These are phyloP conservation scores for Thalassiosira livingstoniorum DNA, from an alignment of 352 stramenopile species.

Conservation along the genomic window DNA sequence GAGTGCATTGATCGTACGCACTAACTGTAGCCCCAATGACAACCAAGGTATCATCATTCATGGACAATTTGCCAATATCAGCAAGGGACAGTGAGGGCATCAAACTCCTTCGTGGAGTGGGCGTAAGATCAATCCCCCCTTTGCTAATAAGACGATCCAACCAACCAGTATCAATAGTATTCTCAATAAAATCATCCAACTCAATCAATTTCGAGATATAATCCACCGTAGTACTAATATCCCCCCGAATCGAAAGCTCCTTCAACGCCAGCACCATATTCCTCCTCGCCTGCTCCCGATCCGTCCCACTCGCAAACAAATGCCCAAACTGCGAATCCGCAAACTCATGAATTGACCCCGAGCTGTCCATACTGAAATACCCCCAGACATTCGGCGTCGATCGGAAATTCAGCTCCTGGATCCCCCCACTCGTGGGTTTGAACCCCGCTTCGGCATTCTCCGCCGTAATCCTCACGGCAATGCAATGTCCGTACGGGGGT, in stretches of 20 bases:
- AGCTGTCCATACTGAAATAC: slow-evolving; percentile 99
- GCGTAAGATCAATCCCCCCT: slow-evolving; percentile 49
- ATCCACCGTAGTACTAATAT: slow-evolving; percentile 99
- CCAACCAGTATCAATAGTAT: slow-evolving; percentile 99
- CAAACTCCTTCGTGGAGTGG: not conserved
- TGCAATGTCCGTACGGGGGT: slow-evolving; percentile 93
- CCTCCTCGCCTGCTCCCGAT: slow-evolving; percentile 93
- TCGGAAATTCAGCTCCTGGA: slow-evolving; percentile 99
- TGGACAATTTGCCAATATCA: slow-evolving; percentile 18
- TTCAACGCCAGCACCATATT: slow-evolving; percentile 97
- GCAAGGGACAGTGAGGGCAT: not conserved
- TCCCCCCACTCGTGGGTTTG: slow-evolving; percentile 96
- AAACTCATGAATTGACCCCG: slow-evolving; percentile 99
- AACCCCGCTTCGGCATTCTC: slow-evolving; percentile 99
- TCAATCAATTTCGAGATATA: slow-evolving; percentile 99
- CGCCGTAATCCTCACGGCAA: slow-evolving; percentile 98
- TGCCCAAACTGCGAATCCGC: slow-evolving; percentile 99
- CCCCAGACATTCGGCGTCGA: slow-evolving; percentile 99
- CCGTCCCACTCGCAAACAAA: slow-evolving; percentile 96
- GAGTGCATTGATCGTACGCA: slow-evolving; percentile 71
- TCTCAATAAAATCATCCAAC: slow-evolving; percentile 97
- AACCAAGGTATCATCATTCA: slow-evolving; percentile 74
- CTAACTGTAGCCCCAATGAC: slow-evolving; percentile 81
- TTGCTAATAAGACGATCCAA: slow-evolving; percentile 96
- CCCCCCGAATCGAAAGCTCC: slow-evolving; percentile 98